Evolutionary conservation across 164 flowering plant species (phyloP).

Genomic region (Cinnamomum chago): DNA sequence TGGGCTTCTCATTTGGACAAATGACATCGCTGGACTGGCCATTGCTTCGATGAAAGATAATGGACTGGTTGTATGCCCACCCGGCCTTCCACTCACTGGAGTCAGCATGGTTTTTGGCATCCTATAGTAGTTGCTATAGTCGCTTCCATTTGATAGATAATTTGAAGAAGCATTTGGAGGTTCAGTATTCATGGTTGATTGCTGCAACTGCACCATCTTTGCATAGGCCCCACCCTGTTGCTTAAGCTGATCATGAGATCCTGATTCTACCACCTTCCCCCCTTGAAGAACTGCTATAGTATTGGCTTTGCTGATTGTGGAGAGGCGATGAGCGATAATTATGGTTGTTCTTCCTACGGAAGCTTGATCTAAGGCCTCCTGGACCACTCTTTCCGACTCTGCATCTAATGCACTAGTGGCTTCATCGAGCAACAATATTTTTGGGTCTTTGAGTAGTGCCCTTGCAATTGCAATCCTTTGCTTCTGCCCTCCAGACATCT

Average conservation of each 20-base stretch:
- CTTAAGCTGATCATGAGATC: slow-evolving; percentile 39
- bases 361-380: slow-evolving; percentile 43
- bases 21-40: slow-evolving; percentile 6
- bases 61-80: neutral
- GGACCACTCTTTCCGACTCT: slow-evolving; percentile 42
- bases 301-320: slow-evolving; percentile 40
- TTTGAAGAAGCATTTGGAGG: slow-evolving; percentile 1
- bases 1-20: neutral
- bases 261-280: slow-evolving; percentile 42
- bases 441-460: slow-evolving; percentile 43
- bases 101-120: neutral
- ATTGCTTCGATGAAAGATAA: neutral
- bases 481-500: slow-evolving; percentile 57
- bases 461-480: slow-evolving; percentile 59
- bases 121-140: neutral
- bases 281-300: slow-evolving; percentile 35
- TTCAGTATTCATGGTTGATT: slow-evolving; percentile 1
- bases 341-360: slow-evolving; percentile 44
- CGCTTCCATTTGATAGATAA: neutral
- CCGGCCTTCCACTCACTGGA: neutral
- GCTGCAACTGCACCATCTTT: slow-evolving; percentile 36
- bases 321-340: slow-evolving; percentile 45
- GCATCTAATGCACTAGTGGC: slow-evolving; percentile 60
- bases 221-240: slow-evolving; percentile 23
- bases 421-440: slow-evolving; percentile 49